Evolutionary conservation across 768 basidiomycete genomes (phyloP), one percentile per base, ranked within the genome.

Genomic region (Rhizopogon roseolus): DNA sequence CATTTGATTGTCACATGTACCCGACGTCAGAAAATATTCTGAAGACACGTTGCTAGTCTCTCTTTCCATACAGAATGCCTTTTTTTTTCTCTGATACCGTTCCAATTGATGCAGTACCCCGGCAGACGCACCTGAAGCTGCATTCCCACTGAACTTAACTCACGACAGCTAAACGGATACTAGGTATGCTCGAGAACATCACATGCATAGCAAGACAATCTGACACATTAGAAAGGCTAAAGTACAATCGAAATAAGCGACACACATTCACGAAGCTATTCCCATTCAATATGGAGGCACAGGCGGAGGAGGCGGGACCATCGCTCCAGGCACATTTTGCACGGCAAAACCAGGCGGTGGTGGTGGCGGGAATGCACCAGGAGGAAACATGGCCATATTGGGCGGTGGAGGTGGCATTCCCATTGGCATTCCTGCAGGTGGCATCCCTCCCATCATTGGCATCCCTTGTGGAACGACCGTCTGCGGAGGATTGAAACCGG

Each of bases 401-500:
- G 65, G 66, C 1, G 69, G 67, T 3, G 70, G 63, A 1, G 71
- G 65, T 5, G 68, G 71, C 68, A 74, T 68, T 32, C 71, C 70
- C 66, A 70, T 63, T 4, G 68, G 71, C 68, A 74, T 63, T 19
- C 61, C 66, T n/a, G 57, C 64, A 1, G 68, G 64, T 29, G 51
- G 62, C 73, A 38, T 62, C 4, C 64, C 65, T 43, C 63, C 65
- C 72, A 73, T 73, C 60, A 70, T 64, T 54, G 66, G 66, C 59
- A 73, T 70, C 4, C 55, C 56, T 44, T 64, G 71, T 19, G 81
- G 80, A 58, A 85, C 72, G 39, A 87, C 76, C 5, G 85, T 83
- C 64, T 86, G 85, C 61, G 88, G 87, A 17, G 82, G 81, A 0
- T 84, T 80, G 54, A 91, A 91, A 9, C 90, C 90, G 48, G 87